Evolutionary conservation across 1,284 basidiomycete species (phyloP), one percentile per base, ranked within the genome.

Genomic region (Ustilago esculenta): DNA sequence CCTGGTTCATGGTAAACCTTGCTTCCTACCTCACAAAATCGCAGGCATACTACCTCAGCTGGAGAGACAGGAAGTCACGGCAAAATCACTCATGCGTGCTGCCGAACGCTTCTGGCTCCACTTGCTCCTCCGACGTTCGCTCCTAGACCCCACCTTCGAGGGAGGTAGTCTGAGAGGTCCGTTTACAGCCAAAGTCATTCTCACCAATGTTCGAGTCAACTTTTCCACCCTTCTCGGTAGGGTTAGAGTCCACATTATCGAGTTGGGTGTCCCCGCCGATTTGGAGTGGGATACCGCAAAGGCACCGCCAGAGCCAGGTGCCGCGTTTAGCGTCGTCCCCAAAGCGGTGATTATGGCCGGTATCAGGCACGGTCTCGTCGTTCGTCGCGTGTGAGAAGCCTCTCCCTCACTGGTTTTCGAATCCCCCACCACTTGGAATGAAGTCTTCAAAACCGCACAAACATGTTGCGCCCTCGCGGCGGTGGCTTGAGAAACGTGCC

Each of bases 1-100:
- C 2, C 83, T 97, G 11, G 36, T 65, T 1, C 50, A 50, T 14
- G 17, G 25, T 4, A 30, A 29, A 5, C 18, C 55, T n/a, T 42
- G 49, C 0, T 75, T 58, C 21, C 4, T 8, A 4, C 6, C 5
- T 4, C 21, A 39, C 35, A 42, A 54, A 4, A 34, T 78, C 11
- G 33, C 37, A 8, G 18, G 35, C 5, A 17, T 64, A 8, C 40
- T 79, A 6, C 60, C 67, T 1, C 63, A 72, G 12, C 44, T 76
- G 17, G 61, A 72, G 14, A 46, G 72, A 3, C 68, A 72, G 50
- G 78, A 79, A 5, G 29, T 34, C 3, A 63, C 54, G 37, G 32
- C 60, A 3, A 59, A 52, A 24, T 63, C 64, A 27, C 43, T 71
- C 8, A 58, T 73, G 51, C 47, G 68, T 1, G 12, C 44, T 14